Evolutionary conservation across 495 filamentous ascomycete species (phyloP).

Genomic region (Astrothelium subdiscretum): DNA sequence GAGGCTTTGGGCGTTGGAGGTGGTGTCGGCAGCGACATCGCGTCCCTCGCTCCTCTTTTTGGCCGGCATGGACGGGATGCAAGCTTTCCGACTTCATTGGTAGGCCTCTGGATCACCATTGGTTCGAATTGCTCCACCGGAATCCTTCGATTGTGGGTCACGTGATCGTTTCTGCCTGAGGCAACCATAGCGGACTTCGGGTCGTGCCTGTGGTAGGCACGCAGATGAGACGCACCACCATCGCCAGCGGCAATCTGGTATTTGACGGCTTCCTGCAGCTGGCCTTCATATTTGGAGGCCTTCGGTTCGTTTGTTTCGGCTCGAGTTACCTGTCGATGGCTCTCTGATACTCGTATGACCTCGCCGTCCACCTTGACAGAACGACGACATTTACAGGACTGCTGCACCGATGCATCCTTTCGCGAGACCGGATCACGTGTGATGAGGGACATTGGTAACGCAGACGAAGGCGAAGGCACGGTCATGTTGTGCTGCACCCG

Average conservation of each 20-base stretch:
- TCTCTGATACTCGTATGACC: neutral
- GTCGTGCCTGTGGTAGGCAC: neutral
- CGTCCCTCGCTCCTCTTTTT: neutral
- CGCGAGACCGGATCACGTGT: neutral
- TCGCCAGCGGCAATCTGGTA: neutral
- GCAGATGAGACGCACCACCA: neutral
- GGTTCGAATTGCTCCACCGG: neutral
- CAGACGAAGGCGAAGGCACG: neutral
- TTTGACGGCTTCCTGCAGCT: neutral
- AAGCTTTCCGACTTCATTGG: neutral
- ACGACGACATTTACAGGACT: neutral
- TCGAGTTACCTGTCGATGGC: neutral
- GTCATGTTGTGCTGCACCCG: neutral
- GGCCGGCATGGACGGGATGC: neutral
- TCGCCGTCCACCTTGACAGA: neutral
- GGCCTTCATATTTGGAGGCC: neutral
- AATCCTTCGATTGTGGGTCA: neutral
- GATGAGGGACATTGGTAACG: neutral
- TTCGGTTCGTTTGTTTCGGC: neutral
- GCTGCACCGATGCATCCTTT: neutral
- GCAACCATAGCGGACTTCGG: neutral
- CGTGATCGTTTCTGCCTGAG: neutral
- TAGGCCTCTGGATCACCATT: neutral
- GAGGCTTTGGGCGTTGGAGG: slow-evolving; percentile 17
- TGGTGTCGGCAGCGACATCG: neutral